phyloP scores from a whole-genome alignment of 805 yeast species.

The Metschnikowia picachoensis region DNA sequence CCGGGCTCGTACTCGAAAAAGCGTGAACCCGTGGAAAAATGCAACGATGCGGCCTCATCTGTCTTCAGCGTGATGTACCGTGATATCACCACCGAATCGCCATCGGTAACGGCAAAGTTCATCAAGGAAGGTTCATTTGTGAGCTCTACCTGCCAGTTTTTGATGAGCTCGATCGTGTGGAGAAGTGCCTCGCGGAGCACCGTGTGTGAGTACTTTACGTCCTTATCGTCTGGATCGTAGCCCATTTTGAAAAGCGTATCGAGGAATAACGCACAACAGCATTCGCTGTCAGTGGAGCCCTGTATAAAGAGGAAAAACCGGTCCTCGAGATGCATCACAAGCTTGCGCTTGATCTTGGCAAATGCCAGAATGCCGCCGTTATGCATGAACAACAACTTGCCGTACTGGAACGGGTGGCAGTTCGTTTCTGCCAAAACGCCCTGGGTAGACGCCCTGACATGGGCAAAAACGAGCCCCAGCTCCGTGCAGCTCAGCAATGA shows the following conservation, averaged over 20 bases:
- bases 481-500: constrained; percentile 84
- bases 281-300: constrained; percentile 95
- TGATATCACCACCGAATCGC: constrained; percentile 77
- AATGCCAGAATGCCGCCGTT: constrained; percentile 87
- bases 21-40: constrained; percentile 89
- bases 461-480: constrained; percentile 83
- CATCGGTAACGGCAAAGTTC: constrained; percentile 95
- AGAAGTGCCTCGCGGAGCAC: constrained; percentile 65
- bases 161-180: constrained; percentile 69
- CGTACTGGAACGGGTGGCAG: constrained; percentile 93
- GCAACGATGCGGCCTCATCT: constrained; percentile 95
- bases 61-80: constrained; percentile 84
- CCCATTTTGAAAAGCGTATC: constrained; percentile 78
- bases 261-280: constrained; percentile 84
- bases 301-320: constrained; percentile 76
- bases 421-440: constrained; percentile 93
- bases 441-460: constrained; percentile 93
- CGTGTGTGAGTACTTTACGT: constrained; percentile 44
- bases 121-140: constrained; percentile 68
- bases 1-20: constrained; percentile 91
- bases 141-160: constrained; percentile 71
- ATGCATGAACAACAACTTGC: constrained; percentile 92
- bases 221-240: constrained; percentile 51
- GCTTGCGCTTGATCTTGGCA: constrained; percentile 62
- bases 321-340: constrained; percentile 72